These are phyloP conservation scores for Tetrahymena malaccensis DNA, from an alignment of 73 alveolate genomes.

Conservation along the genomic window DNA sequence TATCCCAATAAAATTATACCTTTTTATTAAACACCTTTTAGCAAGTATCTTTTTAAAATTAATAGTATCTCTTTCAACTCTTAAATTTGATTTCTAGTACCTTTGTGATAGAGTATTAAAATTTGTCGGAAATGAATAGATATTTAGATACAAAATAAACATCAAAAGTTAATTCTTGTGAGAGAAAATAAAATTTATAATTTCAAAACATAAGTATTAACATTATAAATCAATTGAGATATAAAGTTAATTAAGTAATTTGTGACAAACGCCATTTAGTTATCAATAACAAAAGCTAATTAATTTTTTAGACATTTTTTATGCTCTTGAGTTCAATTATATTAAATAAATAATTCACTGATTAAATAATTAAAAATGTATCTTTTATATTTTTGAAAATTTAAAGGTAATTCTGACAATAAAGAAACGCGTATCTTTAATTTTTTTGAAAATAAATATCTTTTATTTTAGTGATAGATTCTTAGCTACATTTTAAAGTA, in stretches of 20 bases:
- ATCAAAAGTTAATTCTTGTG: neutral
- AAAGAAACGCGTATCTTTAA: neutral
- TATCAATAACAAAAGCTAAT: neutral
- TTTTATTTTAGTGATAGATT: neutral
- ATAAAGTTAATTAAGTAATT: neutral
- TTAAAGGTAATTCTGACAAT: neutral
- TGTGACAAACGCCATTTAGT: neutral
- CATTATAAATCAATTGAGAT: neutral
- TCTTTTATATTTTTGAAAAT: neutral
- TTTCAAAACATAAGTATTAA: neutral
- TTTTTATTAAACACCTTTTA: neutral
- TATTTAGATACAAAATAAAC: neutral
- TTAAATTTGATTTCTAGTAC: neutral
- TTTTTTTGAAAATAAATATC: neutral
- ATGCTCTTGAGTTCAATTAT: neutral
- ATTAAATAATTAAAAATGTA: no score
- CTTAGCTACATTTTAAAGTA: neutral
- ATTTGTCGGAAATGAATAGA: neutral
- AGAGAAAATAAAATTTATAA: neutral
- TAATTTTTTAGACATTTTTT: neutral
- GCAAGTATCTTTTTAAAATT: neutral
- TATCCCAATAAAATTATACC: neutral
- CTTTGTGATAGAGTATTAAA: neutral
- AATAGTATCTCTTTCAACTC: neutral
- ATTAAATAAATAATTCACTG: neutral